Conservation (phyloP, 257 asterid genomes). For the Solanum gandarillasii region DNA sequence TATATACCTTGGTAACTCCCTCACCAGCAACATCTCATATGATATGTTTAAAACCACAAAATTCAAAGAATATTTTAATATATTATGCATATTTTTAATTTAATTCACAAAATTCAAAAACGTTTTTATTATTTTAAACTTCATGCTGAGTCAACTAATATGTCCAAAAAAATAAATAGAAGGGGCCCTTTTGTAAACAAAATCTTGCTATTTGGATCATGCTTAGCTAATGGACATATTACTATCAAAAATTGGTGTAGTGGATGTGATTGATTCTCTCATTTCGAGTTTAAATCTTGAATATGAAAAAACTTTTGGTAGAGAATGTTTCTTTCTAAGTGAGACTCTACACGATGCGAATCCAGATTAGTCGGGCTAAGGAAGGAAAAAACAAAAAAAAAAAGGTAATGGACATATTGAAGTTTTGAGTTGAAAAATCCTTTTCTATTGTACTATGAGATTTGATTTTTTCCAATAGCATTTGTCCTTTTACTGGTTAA, state of each 20-base stretch:
- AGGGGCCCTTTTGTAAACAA: background rate
- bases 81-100: background rate
- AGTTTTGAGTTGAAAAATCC: background rate
- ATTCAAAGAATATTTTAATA: background rate
- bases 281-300: background rate
- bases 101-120: background rate
- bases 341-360: background rate
- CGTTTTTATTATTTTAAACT: background rate
- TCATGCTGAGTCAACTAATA: background rate
- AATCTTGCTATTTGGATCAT: background rate
- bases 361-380: background rate
- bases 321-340: background rate
- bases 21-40: background rate
- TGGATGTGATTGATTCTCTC: background rate
- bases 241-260: background rate
- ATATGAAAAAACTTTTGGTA: background rate
- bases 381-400: too few species aligned
- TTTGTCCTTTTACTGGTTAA: background rate
- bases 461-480: background rate
- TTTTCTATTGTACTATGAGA: background rate
- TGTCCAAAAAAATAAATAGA: background rate
- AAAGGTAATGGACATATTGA: background rate
- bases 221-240: background rate
- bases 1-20: too few species aligned
- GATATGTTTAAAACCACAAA: background rate